A percentile compares a stretch with the other conserved stretches of the same genome.
Conservation (phyloP, 139 green algal species). For the Diplosphaera chodatii region DNA sequence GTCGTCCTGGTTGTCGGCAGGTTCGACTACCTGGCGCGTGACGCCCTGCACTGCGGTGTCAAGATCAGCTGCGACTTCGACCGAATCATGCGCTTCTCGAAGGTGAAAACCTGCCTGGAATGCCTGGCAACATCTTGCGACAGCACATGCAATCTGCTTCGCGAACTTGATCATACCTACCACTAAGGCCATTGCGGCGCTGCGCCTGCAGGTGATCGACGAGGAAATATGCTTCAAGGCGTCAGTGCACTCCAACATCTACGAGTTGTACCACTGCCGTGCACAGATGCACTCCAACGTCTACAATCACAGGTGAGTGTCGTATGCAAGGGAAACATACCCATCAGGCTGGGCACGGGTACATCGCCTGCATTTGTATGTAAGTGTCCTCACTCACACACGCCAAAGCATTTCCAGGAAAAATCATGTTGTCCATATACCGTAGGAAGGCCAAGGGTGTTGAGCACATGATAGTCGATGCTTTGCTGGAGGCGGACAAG, state of each 20-base stretch:
- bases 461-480: constrained; percentile 85
- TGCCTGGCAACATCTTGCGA: too few species aligned
- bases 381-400: too few species aligned
- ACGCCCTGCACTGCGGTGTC: constrained; percentile 47
- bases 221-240: constrained; percentile 78
- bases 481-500: constrained; percentile 59
- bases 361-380: too few species aligned
- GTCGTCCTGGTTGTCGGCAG: too few species aligned
- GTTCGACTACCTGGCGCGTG: constrained; percentile 71
- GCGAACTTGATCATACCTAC: too few species aligned
- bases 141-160: too few species aligned
- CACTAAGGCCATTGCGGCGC: too few species aligned
- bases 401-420: too few species aligned
- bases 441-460: constrained; percentile 63
- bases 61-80: constrained; percentile 51
- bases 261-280: constrained; percentile 64
- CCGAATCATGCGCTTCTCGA: constrained; percentile 49
- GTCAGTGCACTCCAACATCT: constrained; percentile 69
- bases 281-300: constrained; percentile 65
- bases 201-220: constrained; percentile 67
- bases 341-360: too few species aligned
- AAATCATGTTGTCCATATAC: too few species aligned
- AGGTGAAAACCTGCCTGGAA: constrained; percentile 36
- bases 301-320: constrained; percentile 70
- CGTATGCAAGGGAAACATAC: too few species aligned